phyloP scores from a whole-genome alignment of 2,329 filamentous ascomycete genomes.

The Hypoxylon sp. region DNA sequence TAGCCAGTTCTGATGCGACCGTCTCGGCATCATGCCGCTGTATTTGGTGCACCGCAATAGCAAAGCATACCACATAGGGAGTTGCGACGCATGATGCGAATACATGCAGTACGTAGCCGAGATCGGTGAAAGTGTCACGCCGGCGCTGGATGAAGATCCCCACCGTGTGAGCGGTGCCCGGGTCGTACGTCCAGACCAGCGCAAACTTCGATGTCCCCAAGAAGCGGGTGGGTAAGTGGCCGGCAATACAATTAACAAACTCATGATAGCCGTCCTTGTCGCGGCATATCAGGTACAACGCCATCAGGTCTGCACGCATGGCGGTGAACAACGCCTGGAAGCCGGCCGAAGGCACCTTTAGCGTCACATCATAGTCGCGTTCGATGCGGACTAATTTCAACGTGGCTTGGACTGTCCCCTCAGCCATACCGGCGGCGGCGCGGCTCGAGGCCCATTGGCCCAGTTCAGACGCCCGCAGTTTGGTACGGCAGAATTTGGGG shows the following conservation, averaged over 20 bases:
- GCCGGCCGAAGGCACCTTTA: background rate
- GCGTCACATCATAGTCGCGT: background rate
- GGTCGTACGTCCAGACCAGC: background rate
- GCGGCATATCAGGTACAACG: background rate
- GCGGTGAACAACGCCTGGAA: background rate
- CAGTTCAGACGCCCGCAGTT: background rate
- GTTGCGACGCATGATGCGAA: background rate
- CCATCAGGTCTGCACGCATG: background rate
- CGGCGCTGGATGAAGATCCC: background rate
- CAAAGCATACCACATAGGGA: background rate
- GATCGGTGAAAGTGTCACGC: background rate
- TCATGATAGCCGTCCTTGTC: slow-evolving; percentile 2
- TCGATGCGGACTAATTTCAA: background rate
- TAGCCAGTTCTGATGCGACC: background rate
- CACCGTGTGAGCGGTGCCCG: background rate
- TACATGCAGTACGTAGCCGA: background rate
- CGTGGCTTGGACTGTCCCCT: background rate
- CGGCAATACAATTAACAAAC: background rate
- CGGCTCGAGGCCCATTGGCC: background rate
- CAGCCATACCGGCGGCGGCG: background rate
- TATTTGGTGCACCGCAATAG: background rate
- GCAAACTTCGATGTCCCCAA: background rate
- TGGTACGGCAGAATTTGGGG: background rate
- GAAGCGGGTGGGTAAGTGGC: background rate
- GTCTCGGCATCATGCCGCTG: background rate